Evolutionary conservation across 1,284 basidiomycete species (phyloP).

Genomic region (Omphalotus olearius): DNA sequence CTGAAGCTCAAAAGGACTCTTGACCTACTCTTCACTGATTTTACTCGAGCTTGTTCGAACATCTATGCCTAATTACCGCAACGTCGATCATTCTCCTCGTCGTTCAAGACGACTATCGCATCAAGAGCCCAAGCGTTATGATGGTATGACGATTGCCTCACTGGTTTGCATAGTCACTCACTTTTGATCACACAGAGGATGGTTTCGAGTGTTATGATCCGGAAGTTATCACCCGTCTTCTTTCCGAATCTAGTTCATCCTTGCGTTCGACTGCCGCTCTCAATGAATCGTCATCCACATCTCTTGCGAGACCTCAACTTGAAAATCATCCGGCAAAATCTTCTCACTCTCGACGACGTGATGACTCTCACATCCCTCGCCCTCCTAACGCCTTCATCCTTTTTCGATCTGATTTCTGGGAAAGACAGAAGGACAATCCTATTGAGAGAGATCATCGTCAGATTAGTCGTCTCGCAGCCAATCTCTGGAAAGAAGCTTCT

Average conservation of each 20-base stretch:
- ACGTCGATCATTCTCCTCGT: slow-evolving; percentile 18
- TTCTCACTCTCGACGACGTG: slow-evolving; percentile 39
- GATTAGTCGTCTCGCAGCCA: slow-evolving; percentile 47
- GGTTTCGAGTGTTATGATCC: slow-evolving; percentile 14
- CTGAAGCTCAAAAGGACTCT: background rate
- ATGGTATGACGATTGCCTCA: slow-evolving; percentile 21
- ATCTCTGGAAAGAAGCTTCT: slow-evolving; percentile 23
- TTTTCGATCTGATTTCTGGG: slow-evolving; percentile 71
- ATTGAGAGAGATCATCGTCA: slow-evolving; percentile 45
- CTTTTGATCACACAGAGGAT: slow-evolving; percentile 12
- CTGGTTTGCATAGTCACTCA: background rate
- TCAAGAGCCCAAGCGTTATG: slow-evolving; percentile 27
- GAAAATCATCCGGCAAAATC: slow-evolving; percentile 3
- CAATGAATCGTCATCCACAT: slow-evolving; percentile 11
- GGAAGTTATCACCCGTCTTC: background rate
- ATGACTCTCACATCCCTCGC: slow-evolving; percentile 54
- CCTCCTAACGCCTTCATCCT: slow-evolving; percentile 85
- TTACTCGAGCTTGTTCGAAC: background rate
- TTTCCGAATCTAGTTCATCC: slow-evolving; percentile 8
- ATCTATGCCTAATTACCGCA: slow-evolving; percentile 30
- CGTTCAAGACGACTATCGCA: slow-evolving; percentile 28
- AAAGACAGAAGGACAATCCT: slow-evolving; percentile 35
- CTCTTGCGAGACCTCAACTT: background rate
- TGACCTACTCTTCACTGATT: background rate
- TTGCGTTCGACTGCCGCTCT: slow-evolving; percentile 7